phyloP scores from a whole-genome alignment of 805 yeast genomes.

The Candida xyloterini region DNA sequence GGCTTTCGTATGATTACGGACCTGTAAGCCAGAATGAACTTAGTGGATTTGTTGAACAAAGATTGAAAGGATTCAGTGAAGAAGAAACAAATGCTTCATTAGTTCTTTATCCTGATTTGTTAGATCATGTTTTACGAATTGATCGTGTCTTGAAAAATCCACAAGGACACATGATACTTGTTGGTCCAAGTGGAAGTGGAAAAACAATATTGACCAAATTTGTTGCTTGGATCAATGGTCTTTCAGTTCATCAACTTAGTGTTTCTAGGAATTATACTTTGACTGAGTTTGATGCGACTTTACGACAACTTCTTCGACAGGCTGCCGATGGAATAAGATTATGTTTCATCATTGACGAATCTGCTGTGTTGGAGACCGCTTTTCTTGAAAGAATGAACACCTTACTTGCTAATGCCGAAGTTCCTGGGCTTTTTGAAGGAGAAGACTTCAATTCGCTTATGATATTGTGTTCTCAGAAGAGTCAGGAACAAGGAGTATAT shows the following conservation, averaged over 20 bases:
- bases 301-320: conserved; percentile 51
- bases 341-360: conserved; percentile 78
- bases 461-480: conserved; percentile 51
- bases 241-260: conserved; percentile 54
- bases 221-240: conserved; percentile 90
- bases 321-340: conserved; percentile 54
- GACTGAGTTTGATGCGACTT: conserved; percentile 61
- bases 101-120: conserved; percentile 62
- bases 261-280: conserved; percentile 54
- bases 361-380: conserved; percentile 68
- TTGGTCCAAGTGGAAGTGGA: conserved; percentile 83
- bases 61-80: conserved; percentile 70
- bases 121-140: conserved; percentile 73
- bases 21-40: conserved; percentile 51
- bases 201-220: conserved; percentile 72
- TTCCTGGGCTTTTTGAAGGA: conserved; percentile 83
- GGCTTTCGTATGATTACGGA: conserved; percentile 66
- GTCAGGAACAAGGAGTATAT: conserved; percentile 56
- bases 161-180: conserved; percentile 86
- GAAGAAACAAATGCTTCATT: conserved; percentile 66
- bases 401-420: conserved; percentile 86
- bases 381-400: conserved; percentile 92
- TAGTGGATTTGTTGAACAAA: conserved; percentile 52
- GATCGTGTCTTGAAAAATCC: conserved; percentile 80
- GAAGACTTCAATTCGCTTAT: conserved; percentile 60